Evolutionary conservation across 441 rosid genomes (phyloP), one percentile per base, ranked within the genome.

Genomic region (Brassica hybrid): DNA sequence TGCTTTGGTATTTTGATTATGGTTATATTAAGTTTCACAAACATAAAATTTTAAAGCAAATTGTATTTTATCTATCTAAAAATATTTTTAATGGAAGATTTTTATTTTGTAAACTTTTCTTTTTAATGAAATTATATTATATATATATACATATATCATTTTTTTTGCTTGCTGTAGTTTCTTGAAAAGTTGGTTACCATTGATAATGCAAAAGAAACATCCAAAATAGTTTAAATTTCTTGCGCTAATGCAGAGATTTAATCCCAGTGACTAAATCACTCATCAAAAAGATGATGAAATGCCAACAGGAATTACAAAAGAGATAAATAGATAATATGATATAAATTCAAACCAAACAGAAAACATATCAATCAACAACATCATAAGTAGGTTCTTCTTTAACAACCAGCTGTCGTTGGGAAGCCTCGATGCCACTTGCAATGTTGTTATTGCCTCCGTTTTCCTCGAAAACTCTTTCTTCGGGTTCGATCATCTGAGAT

Each of bases 371-470:
- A 27, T 27, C 32, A 27, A 27, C 32, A 27, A 27, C 32, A 27
- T 27, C 32, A 32, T 32, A 64, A 63, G 3, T 10, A 27, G 75
- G 71, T 56, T 76, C 76, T 18, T 70, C 71, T 58, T 71, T 77
- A 27, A 77, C 66, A 56, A 64, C 10, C 1, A 6, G 48, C 10
- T 56, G 60, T 18, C 54, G 66, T 6, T 64, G 66, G 32, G 4
- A 64, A 56, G 38, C 60, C n/a, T 77, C 76, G 41, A 38, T 25
- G 14, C 13, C 64, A 50, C 69, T 68, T 14, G 4, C 41, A 19
- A 10, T 32, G 52, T 75, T 68, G 62, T 32, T 21, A 60, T 34
- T 16, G 45, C 70, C 65, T 54, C 6, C 54, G 7, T 14, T 56
- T 11, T 38, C 45, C 45, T 62, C 75, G 50, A 23, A 30, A 76